Evolutionary conservation across 1,139 yeast species (phyloP).

Genomic region (Petasospora fabianii): DNA sequence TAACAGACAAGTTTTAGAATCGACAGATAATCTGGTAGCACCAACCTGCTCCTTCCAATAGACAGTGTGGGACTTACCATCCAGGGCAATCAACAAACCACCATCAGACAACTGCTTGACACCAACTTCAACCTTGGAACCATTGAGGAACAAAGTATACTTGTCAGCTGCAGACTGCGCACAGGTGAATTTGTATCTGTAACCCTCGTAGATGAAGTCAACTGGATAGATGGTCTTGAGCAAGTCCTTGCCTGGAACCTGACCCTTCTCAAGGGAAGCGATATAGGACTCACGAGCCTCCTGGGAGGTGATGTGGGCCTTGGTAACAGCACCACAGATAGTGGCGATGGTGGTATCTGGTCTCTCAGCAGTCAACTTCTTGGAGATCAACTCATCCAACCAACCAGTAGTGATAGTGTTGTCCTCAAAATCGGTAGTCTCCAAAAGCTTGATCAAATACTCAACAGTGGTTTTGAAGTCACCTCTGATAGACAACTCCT

Average conservation of each 20-base stretch:
- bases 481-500: constrained; percentile 95
- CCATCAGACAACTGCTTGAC: constrained; percentile 90
- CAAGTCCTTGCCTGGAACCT: constrained; percentile 78
- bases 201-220: constrained; percentile 93
- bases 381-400: constrained; percentile 93
- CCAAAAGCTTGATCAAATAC: constrained; percentile 87
- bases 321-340: constrained; percentile 94
- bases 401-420: constrained; percentile 98
- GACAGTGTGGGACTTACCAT: constrained; percentile 90
- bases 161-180: constrained; percentile 85
- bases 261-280: constrained; percentile 84
- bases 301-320: constrained; percentile 80
- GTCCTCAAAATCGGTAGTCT: constrained; percentile 94
- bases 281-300: constrained; percentile 67
- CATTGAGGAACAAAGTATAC: constrained; percentile 88
- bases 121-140: constrained; percentile 84
- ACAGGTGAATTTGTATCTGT: constrained; percentile 89
- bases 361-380: constrained; percentile 92
- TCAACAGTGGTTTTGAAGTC: constrained; percentile 98
- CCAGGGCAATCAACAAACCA: constrained; percentile 81
- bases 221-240: constrained; percentile 86
- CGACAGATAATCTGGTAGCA: constrained; percentile 94
- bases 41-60: constrained; percentile 98
- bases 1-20: constrained; percentile 87
- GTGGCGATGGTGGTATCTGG: constrained; percentile 91